Percentiles rank a stretch among this genome's conserved stretches.
Evolutionary conservation across 2,329 filamentous ascomycete genomes (phyloP).

Genomic region (Sporothrix brunneoviolacea): DNA sequence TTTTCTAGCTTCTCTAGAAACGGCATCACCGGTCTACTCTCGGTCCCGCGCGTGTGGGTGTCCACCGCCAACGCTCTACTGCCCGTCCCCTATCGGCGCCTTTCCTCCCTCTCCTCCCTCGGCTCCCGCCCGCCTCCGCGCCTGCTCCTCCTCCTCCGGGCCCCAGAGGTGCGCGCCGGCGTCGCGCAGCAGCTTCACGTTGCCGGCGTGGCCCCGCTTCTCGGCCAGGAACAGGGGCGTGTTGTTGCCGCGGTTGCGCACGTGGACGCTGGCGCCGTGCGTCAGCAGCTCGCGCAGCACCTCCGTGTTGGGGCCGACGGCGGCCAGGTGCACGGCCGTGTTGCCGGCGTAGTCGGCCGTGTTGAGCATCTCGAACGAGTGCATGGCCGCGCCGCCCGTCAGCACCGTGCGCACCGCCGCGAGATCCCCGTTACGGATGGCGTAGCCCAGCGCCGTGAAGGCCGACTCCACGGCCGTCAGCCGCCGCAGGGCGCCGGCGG

Average conservation of each 20-base stretch:
- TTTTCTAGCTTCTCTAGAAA: too few relatives aligned
- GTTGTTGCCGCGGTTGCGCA: conserved; percentile 57
- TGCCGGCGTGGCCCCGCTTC: conserved; percentile 48
- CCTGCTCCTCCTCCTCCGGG: conserved; percentile 35
- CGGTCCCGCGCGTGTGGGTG: too few relatives aligned
- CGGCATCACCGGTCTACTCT: too few relatives aligned
- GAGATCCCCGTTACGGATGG: conserved; percentile 66
- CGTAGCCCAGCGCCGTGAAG: conserved; percentile 72
- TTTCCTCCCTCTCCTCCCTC: neutral
- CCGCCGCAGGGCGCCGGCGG: conserved; percentile 22
- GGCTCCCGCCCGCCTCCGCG: neutral
- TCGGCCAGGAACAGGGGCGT: conserved; percentile 59
- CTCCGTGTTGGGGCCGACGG: conserved; percentile 45
- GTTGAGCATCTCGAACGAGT: conserved; percentile 52
- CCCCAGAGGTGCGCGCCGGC: conserved; percentile 56
- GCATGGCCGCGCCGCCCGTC: conserved; percentile 49
- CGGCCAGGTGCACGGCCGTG: conserved; percentile 56
- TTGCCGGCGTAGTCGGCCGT: conserved; percentile 77
- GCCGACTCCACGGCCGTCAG: conserved; percentile 50
- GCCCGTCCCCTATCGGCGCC: neutral
- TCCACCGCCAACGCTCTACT: neutral
- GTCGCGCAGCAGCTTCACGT: conserved; percentile 47
- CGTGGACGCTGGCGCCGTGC: conserved; percentile 60
- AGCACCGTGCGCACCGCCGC: conserved; percentile 60
- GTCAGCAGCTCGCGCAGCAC: conserved; percentile 54